A percentile compares a stretch with the other conserved stretches of the same genome.
Conservation (phyloP, 2,329 filamentous ascomycete species). For the Aspergillus aculeatus region DNA sequence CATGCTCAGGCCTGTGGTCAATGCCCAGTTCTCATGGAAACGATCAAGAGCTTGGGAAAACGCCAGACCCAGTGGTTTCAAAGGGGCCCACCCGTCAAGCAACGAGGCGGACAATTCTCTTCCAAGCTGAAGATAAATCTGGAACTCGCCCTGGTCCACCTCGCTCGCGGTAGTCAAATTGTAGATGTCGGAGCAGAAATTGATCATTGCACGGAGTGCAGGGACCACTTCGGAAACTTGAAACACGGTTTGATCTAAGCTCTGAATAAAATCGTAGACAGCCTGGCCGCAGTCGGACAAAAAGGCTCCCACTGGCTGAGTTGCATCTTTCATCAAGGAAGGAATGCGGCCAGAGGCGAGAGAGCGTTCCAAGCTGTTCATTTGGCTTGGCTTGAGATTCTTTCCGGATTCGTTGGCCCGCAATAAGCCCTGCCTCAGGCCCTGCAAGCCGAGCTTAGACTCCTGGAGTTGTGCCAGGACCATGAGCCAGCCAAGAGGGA, state of each 20-base stretch:
- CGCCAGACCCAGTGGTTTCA: slow-evolving; percentile 28
- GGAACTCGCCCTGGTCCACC: slow-evolving; percentile 55
- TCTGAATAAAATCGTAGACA: slow-evolving; percentile 36
- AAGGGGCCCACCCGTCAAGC: slow-evolving; percentile 23
- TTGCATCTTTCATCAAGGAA: slow-evolving; percentile 42
- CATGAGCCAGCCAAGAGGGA: slow-evolving; percentile 24
- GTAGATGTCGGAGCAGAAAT: slow-evolving; percentile 52
- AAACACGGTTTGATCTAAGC: slow-evolving; percentile 27
- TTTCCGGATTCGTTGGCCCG: slow-evolving; percentile 33
- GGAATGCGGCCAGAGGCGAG: slow-evolving; percentile 41
- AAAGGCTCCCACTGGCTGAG: slow-evolving; percentile 40
- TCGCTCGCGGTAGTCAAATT: slow-evolving; percentile 39
- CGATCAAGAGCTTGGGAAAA: slow-evolving; percentile 44
- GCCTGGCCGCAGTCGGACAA: slow-evolving; percentile 39
- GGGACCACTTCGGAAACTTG: slow-evolving; percentile 25
- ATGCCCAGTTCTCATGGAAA: slow-evolving; percentile 69
- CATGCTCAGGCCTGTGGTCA: slow-evolving; percentile 77
- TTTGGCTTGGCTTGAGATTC: slow-evolving; percentile 42
- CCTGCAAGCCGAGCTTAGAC: slow-evolving; percentile 37
- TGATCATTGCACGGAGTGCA: slow-evolving; percentile 34
- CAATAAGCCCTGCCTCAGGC: slow-evolving; percentile 33
- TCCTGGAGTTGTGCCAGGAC: slow-evolving; percentile 38
- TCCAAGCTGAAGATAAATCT: slow-evolving; percentile 52
- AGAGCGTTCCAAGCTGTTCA: slow-evolving; percentile 43
- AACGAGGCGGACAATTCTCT: slow-evolving; percentile 36